Evolutionary conservation across 2,329 filamentous ascomycete genomes (phyloP), one percentile per base, ranked within the genome.

Genomic region (Diaporthe humulicola): DNA sequence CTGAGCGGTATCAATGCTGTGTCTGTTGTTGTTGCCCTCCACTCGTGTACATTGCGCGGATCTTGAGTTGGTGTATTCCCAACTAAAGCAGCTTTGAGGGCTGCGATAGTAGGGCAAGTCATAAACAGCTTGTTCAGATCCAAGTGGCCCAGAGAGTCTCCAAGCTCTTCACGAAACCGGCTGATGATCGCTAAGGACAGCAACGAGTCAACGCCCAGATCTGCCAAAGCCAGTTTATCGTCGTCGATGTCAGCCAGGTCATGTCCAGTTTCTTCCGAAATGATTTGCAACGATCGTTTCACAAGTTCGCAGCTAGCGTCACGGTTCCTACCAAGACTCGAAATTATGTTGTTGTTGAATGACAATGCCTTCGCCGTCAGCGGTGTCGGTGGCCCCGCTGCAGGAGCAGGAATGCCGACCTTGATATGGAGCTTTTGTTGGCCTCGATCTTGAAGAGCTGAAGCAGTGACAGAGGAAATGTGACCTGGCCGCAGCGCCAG

Each of bases 121-220:
- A 76, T 70, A 67, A 83, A 81, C 5, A 81, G 57, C 1, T 79
- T 74, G 48, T 77, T 76, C 56, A 78, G 76, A 54, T 78, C 74
- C 10, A 64, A n/a, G 17, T 64, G 38, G n/a, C 8, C 22, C 25
- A 83, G 58, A 40, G 81, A 79, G 25, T 81, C 28, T 4, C 78
- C 79, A 10, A 84, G 78, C 70, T 83, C 79, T 60, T 83, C 81
- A 14, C 77, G 77, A 74, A 84, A 80, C 2, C 82, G 79, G 25
- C 77, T 79, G 0, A 78, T 76, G 52, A 84, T 81, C 2, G 79
- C 79, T 28, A 84, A 74, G 4, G 76, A 75, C 45, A 85, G 76
- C 8, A 85, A 79, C 17, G 81, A 83, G 73, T 85, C 83, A 36
- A 85, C 72, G 2, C 83, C 83, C 2, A 82, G 64, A 45, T 83